A percentile compares a stretch with the other conserved stretches of the same genome.
Conservation (phyloP, 1,284 basidiomycete genomes). For the Earliella scabrosa region DNA sequence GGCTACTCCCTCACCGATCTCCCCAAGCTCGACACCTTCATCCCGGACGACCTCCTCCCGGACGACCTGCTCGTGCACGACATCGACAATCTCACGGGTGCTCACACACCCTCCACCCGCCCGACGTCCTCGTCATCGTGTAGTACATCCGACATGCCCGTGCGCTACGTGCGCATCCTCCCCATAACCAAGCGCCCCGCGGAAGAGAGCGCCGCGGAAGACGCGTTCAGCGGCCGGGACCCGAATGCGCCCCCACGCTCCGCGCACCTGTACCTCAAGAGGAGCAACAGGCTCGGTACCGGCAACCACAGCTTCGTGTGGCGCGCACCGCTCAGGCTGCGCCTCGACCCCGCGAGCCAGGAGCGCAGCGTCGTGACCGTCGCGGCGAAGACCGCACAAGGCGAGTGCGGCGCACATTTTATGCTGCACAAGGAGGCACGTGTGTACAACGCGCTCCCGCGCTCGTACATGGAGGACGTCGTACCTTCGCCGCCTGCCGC, state of each 20-base stretch:
- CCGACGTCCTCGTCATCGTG: no score
- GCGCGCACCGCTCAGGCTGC: constrained; percentile 34
- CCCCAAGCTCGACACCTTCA: constrained; percentile 32
- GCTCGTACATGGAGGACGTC: constrained; percentile 48
- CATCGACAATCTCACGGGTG: constrained; percentile 7
- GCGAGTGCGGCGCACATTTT: constrained; percentile 18
- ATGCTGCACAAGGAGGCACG: constrained; percentile 44
- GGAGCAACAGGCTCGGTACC: constrained; percentile 32
- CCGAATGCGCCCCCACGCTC: not conserved
- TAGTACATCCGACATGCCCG: not conserved
- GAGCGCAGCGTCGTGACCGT: constrained; percentile 33
- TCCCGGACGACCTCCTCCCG: constrained; percentile 34
- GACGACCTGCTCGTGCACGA: constrained; percentile 36
- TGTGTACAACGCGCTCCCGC: constrained; percentile 48
- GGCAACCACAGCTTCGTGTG: constrained; percentile 40
- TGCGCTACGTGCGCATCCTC: constrained; percentile 26
- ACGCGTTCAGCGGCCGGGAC: not conserved
- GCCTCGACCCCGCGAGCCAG: constrained; percentile 26
- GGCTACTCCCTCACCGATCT: constrained; percentile 11
- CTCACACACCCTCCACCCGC: no score
- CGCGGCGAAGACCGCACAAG: constrained; percentile 35
- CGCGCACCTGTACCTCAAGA: constrained; percentile 30
- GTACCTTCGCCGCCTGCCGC: not conserved
- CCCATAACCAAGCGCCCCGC: constrained; percentile 18
- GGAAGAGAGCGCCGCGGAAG: not conserved